Evolutionary conservation across 2,329 filamentous ascomycete species (phyloP).

Genomic region (Neoscytalidium dimidiatum): DNA sequence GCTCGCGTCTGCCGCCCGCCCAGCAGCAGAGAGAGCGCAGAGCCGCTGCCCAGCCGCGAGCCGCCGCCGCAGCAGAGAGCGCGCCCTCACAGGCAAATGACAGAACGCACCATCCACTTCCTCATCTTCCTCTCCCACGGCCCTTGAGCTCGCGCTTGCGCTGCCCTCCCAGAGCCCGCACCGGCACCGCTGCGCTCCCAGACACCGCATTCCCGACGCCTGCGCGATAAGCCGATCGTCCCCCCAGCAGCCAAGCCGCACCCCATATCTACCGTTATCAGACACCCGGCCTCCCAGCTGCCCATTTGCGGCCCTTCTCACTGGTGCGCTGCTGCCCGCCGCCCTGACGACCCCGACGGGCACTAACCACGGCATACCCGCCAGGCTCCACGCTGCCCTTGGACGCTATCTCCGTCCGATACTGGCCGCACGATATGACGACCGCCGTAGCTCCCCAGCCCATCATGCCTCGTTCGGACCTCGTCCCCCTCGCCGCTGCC

Average conservation of each 20-base stretch:
- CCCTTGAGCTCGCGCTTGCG: conserved; percentile 18
- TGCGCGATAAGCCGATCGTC: conserved; percentile 16
- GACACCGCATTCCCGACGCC: not conserved
- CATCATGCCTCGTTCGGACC: conserved; percentile 46
- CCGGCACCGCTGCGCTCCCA: not conserved
- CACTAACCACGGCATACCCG: conserved; percentile 16
- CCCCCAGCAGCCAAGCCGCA: conserved; percentile 4
- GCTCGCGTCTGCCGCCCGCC: conserved; percentile 1
- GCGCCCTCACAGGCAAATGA: conserved; percentile 35
- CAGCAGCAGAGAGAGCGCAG: conserved; percentile 9
- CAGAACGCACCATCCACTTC: conserved; percentile 43
- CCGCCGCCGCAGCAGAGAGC: conserved; percentile 1
- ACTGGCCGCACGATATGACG: conserved; percentile 41
- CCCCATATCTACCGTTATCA: conserved; percentile 8
- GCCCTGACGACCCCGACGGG: not conserved
- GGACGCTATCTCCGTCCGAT: conserved; percentile 20
- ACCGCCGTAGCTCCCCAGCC: conserved; percentile 51
- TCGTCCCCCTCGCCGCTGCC: conserved; percentile 49
- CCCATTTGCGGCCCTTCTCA: conserved; percentile 12
- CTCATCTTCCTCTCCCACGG: conserved; percentile 40
- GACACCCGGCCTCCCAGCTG: conserved; percentile 6
- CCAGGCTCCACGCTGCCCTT: conserved; percentile 14
- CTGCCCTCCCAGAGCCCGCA: too few species aligned
- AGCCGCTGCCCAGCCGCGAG: conserved; percentile 9
- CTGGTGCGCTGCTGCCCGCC: conserved; percentile 17